Conservation (phyloP, 192 early-diverging fungal genomes). For the Gaertneriomyces semiglobifer region DNA sequence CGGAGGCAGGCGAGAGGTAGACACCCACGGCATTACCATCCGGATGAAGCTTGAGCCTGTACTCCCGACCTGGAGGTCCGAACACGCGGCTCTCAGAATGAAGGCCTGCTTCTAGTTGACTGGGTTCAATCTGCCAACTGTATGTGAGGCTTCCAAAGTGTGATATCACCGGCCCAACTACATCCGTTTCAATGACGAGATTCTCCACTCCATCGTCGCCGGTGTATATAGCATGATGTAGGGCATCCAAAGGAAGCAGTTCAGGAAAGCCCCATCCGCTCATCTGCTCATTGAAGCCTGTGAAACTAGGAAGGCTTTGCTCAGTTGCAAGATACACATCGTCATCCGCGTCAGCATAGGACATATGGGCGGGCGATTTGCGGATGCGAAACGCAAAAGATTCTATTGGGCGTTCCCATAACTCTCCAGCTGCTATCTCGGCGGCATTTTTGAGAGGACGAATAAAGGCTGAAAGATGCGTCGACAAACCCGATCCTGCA, state of each 20-base stretch:
- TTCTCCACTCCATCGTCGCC: background rate
- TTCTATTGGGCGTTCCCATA: slow-evolving; percentile 37
- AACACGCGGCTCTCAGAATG: too few species aligned
- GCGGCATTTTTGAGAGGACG: slow-evolving; percentile 36
- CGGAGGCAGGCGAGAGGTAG: too few species aligned
- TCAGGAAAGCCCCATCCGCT: slow-evolving; percentile 51
- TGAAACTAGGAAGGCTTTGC: slow-evolving; percentile 30
- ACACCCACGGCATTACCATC: too few species aligned
- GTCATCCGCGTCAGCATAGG: slow-evolving; percentile 10
- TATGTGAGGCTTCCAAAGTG: too few species aligned
- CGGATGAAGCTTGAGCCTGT: too few species aligned
- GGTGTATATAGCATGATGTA: slow-evolving; percentile 26
- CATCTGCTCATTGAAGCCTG: slow-evolving; percentile 25
- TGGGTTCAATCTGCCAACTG: too few species aligned
- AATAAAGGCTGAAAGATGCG: slow-evolving; percentile 36
- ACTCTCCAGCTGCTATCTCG: slow-evolving; percentile 35
- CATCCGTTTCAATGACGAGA: slow-evolving; percentile 34
- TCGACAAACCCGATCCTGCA: slow-evolving; percentile 21
- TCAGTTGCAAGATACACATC: slow-evolving; percentile 30
- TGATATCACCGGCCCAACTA: slow-evolving; percentile 16
- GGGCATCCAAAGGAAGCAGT: slow-evolving; percentile 21
- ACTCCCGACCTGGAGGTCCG: too few species aligned
- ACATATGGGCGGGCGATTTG: background rate
- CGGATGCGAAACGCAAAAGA: slow-evolving; percentile 37
- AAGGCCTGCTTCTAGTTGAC: too few species aligned